These are phyloP conservation scores for Colletotrichum sidae DNA, from an alignment of 2,329 filamentous ascomycete genomes.

Conservation along the genomic window DNA sequence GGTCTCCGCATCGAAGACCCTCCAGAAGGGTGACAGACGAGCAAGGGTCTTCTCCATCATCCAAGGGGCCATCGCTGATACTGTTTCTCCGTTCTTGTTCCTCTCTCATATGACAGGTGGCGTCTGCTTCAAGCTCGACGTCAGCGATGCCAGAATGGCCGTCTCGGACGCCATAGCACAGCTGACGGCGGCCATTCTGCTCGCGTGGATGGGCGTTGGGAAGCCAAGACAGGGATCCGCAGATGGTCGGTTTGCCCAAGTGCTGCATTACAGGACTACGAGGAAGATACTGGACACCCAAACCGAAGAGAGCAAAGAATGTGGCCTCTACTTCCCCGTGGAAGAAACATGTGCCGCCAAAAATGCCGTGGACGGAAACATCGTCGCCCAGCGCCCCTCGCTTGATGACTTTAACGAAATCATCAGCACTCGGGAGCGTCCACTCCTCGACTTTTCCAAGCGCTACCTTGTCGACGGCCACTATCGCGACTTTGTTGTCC, in stretches of 20 bases:
- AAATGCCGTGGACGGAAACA: constrained; percentile 10
- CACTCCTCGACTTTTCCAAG: constrained; percentile 50
- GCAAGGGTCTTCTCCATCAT: constrained; percentile 59
- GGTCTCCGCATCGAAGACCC: constrained; percentile 49
- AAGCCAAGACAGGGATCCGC: constrained; percentile 38
- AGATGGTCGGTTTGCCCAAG: constrained; percentile 5
- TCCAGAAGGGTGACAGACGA: constrained; percentile 50
- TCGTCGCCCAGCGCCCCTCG: constrained; percentile 35
- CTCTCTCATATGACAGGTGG: constrained; percentile 56
- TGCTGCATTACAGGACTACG: constrained; percentile 5
- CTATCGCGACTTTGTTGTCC: constrained; percentile 53
- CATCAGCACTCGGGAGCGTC: constrained; percentile 41
- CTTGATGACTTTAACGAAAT: constrained; percentile 42
- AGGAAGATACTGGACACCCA: background rate
- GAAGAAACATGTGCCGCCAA: background rate
- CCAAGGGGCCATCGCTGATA: constrained; percentile 37
- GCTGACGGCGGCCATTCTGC: constrained; percentile 53
- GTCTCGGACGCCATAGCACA: constrained; percentile 48
- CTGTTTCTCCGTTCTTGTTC: constrained; percentile 52
- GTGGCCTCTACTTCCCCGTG: constrained; percentile 4
- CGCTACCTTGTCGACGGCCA: constrained; percentile 51
- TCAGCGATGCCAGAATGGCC: constrained; percentile 36
- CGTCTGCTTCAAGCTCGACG: constrained; percentile 48
- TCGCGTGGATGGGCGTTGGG: constrained; percentile 57
- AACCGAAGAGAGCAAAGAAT: constrained; percentile 15